Evolutionary conservation across 1,284 basidiomycete genomes (phyloP).

Genomic region (Chiua sp.): DNA sequence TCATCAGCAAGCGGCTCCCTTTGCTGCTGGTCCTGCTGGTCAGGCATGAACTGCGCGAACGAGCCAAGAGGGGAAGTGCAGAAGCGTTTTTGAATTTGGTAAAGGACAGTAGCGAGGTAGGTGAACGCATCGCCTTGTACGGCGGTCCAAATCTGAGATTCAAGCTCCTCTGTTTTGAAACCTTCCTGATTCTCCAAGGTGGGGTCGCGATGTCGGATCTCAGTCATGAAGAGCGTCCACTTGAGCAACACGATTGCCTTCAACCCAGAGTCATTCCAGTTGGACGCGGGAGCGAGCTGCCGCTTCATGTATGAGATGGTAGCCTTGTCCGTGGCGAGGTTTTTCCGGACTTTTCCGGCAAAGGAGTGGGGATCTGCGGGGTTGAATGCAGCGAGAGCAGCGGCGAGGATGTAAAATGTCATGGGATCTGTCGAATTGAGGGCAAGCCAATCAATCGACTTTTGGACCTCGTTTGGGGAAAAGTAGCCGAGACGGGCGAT

Average conservation of each 20-base stretch:
- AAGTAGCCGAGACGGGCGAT: constrained; percentile 70
- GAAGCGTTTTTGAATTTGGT: constrained; percentile 55
- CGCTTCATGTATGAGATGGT: constrained; percentile 61
- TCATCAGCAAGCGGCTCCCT: constrained; percentile 67
- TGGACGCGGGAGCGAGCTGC: constrained; percentile 53
- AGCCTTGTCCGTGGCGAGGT: constrained; percentile 49
- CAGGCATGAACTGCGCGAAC: constrained; percentile 47
- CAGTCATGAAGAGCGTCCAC: constrained; percentile 87
- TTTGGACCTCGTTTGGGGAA: constrained; percentile 60
- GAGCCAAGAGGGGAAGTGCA: constrained; percentile 50
- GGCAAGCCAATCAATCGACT: constrained; percentile 70
- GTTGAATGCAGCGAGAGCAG: constrained; percentile 73
- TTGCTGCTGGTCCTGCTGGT: constrained; percentile 60
- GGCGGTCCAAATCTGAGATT: constrained; percentile 81
- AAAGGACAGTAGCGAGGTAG: constrained; percentile 66
- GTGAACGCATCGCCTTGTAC: constrained; percentile 86
- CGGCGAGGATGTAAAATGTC: constrained; percentile 73
- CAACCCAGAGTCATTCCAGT: constrained; percentile 78
- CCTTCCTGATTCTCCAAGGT: constrained; percentile 67
- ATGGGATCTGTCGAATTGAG: constrained; percentile 67
- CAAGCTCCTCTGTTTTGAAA: constrained; percentile 80
- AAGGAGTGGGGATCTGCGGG: constrained; percentile 59
- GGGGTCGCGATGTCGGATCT: constrained; percentile 71
- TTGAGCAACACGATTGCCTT: constrained; percentile 82
- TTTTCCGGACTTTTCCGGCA: constrained; percentile 49